Evolutionary conservation across 352 stramenopile species (phyloP).

Genomic region (Globisporangium viniferum): DNA sequence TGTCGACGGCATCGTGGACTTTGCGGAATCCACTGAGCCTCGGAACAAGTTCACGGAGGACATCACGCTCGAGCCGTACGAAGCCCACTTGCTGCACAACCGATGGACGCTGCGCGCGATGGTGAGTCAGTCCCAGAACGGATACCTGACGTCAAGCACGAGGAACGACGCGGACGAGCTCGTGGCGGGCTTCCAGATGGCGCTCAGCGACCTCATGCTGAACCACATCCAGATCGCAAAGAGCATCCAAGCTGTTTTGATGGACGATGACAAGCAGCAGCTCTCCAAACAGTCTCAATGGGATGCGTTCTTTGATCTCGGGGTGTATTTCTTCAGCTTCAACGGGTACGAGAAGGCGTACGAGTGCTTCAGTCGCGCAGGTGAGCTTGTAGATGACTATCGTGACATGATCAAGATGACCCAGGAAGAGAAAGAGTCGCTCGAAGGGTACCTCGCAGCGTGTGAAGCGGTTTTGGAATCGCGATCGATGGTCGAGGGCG

Average conservation of each 20-base stretch:
- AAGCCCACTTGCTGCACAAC: conserved; percentile 64
- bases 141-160: conserved; percentile 64
- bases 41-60: conserved; percentile 33
- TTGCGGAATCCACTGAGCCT: conserved; percentile 42
- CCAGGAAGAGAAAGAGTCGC: conserved; percentile 29
- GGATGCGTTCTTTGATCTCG: conserved; percentile 66
- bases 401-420: conserved; percentile 19
- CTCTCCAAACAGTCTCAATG: conserved; percentile 43
- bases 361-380: conserved; percentile 64
- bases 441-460: conserved; percentile 71
- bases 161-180: conserved; percentile 67
- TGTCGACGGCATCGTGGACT: conserved; percentile 77
- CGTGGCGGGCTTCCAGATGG: conserved; percentile 56
- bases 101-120: conserved; percentile 76
- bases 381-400: conserved; percentile 47
- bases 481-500: conserved; percentile 33
- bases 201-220: conserved; percentile 58
- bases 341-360: conserved; percentile 72
- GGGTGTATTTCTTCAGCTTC: conserved; percentile 77
- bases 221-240: conserved; percentile 63
- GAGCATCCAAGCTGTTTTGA: conserved; percentile 49
- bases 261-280: conserved; percentile 40
- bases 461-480: conserved; percentile 63
- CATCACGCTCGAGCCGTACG: conserved; percentile 34
- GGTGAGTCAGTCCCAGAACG: conserved; percentile 65